Evolutionary conservation across 2,329 filamentous ascomycete species (phyloP).

Genomic region (Talaromyces atroroseus): DNA sequence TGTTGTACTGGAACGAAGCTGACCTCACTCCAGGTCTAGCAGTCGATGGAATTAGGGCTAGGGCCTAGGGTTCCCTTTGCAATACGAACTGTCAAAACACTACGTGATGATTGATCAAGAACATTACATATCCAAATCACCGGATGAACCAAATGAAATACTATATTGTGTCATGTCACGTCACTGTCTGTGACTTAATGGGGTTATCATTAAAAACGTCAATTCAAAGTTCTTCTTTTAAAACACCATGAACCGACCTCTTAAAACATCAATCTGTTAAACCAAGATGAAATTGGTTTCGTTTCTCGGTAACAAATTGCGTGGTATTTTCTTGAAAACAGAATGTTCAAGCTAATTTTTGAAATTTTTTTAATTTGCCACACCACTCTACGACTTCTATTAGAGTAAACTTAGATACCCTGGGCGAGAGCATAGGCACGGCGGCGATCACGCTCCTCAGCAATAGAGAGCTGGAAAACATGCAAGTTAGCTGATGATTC

Average conservation of each 20-base stretch:
- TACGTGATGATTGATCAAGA: not conserved
- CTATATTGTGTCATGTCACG: not conserved
- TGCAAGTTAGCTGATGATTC: not conserved
- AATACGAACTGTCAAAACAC: no score
- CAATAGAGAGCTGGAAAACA: slow-evolving; percentile 70
- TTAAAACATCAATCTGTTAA: not conserved
- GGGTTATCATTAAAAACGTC: slow-evolving; percentile 13
- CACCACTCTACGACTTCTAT: slow-evolving; percentile 3
- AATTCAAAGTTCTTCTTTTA: slow-evolving; percentile 11
- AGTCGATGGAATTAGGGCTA: not conserved
- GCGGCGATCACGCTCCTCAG: slow-evolving; percentile 97
- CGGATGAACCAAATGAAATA: not conserved
- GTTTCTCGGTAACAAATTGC: slow-evolving; percentile 1
- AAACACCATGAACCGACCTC: slow-evolving; percentile 7
- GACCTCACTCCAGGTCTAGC: not conserved
- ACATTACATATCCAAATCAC: not conserved
- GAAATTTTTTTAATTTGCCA: not conserved
- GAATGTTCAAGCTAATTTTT: slow-evolving; percentile 1
- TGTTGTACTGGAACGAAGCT: not conserved
- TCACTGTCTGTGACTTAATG: not conserved
- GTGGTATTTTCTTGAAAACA: slow-evolving; percentile 1
- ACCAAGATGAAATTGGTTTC: not conserved
- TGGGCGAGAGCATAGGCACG: slow-evolving; percentile 60
- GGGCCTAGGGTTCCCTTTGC: no score
- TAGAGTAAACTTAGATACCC: slow-evolving; percentile 37